These are phyloP conservation scores for Pezicula rhizophila DNA, from an alignment of 2,329 filamentous ascomycete genomes.

Conservation along the genomic window DNA sequence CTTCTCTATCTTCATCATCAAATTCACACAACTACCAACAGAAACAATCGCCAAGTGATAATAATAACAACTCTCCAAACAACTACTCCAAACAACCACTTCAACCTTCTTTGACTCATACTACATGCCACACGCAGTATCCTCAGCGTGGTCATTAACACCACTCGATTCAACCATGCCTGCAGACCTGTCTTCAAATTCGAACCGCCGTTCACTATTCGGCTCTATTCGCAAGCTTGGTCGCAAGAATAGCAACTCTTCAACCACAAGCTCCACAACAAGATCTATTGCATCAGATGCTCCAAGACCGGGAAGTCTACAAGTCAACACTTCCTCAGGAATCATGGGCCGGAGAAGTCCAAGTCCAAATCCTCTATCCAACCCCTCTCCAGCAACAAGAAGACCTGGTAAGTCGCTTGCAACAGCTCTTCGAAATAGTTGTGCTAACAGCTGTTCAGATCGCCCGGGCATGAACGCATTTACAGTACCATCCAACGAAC, in stretches of 20 bases:
- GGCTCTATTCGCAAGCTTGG: conserved; percentile 14
- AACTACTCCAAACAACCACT: background rate
- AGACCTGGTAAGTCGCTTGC: conserved; percentile 9
- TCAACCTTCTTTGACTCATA: background rate
- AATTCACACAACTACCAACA: no score
- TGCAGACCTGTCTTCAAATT: background rate
- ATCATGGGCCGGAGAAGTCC: conserved; percentile 1
- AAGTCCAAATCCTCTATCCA: conserved; percentile 11
- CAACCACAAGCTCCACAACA: background rate
- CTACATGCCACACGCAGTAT: background rate
- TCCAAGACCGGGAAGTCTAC: conserved; percentile 4
- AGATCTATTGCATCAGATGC: background rate
- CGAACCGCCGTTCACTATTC: conserved; percentile 10
- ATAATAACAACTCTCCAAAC: background rate
- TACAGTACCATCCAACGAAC: conserved; percentile 24
- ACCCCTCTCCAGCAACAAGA: conserved; percentile 20
- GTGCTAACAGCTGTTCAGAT: conserved; percentile 4
- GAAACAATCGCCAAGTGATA: background rate
- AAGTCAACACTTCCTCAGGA: background rate
- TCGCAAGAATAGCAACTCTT: conserved; percentile 14
- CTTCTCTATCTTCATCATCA: no score
- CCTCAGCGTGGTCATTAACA: background rate
- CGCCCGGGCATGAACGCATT: conserved; percentile 25
- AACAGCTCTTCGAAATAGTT: background rate
- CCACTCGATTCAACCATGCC: background rate